Conservation (phyloP, 1,284 basidiomycete genomes). For the Amylostereum areolatum region DNA sequence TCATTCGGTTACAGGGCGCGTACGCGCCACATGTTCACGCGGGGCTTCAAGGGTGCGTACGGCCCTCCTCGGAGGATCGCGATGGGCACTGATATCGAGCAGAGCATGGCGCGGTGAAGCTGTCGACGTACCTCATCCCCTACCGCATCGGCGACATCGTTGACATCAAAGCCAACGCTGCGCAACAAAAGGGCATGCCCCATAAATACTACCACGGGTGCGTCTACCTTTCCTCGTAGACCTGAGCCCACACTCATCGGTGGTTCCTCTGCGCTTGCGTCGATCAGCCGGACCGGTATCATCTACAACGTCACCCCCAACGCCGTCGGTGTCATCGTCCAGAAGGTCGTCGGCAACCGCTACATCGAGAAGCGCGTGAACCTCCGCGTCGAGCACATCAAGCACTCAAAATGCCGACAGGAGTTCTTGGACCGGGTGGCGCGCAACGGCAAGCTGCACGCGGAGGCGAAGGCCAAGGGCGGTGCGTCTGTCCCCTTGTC, state of each 20-base stretch:
- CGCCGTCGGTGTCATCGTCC: slow-evolving; percentile 94
- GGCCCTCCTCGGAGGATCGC: slow-evolving; percentile 5
- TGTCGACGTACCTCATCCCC: slow-evolving; percentile 91
- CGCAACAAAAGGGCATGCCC: slow-evolving; percentile 99
- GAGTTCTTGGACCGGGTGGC: slow-evolving; percentile 98
- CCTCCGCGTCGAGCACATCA: slow-evolving; percentile 97
- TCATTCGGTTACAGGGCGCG: slow-evolving; percentile 99
- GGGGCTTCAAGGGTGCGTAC: slow-evolving; percentile 86
- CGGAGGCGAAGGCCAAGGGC: slow-evolving; percentile 83
- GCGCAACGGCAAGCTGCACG: slow-evolving; percentile 84
- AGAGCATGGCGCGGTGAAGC: slow-evolving; percentile 89
- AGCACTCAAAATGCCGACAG: slow-evolving; percentile 97
- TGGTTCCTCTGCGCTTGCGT: too few species aligned
- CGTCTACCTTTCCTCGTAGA: slow-evolving; percentile 23
- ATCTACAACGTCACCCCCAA: slow-evolving; percentile 97
- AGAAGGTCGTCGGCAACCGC: slow-evolving; percentile 99
- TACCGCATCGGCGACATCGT: slow-evolving; percentile 98
- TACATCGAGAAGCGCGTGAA: slow-evolving; percentile 99
- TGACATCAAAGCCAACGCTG: slow-evolving; percentile 99
- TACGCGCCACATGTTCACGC: slow-evolving; percentile 99
- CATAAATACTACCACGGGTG: slow-evolving; percentile 95
- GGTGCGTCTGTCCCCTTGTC: slow-evolving; percentile 48
- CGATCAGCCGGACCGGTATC: slow-evolving; percentile 85
- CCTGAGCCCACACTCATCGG: slow-evolving; percentile 5
- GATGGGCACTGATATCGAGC: slow-evolving; percentile 14